Evolutionary conservation across 176 grass and related monocot species (phyloP).

Genomic region (Elymus sibiricus): DNA sequence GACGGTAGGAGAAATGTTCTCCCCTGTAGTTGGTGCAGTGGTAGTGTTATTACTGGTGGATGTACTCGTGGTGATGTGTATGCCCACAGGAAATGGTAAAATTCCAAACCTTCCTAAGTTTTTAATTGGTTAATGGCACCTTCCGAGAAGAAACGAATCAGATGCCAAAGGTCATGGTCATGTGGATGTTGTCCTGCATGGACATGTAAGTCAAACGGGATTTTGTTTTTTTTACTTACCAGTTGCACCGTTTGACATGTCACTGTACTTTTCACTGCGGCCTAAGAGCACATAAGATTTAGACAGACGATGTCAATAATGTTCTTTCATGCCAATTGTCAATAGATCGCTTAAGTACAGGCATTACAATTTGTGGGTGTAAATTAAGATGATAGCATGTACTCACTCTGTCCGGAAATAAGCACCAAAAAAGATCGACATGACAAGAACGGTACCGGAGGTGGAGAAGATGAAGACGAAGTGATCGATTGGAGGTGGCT

Average conservation of each 20-base stretch:
- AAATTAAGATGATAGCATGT: no score
- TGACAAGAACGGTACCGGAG: no score
- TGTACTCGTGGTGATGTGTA: background rate
- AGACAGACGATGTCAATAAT: background rate
- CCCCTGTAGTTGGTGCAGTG: background rate
- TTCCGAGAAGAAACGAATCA: constrained; percentile 3
- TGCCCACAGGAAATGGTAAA: constrained; percentile 28
- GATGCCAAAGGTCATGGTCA: background rate
- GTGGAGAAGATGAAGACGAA: no score
- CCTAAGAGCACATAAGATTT: no score
- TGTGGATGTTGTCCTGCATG: background rate
- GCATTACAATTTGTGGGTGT: no score
- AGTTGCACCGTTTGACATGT: background rate
- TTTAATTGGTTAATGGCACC: background rate
- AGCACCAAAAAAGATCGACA: no score
- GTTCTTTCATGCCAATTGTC: background rate
- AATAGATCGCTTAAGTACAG: background rate
- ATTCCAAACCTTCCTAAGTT: background rate
- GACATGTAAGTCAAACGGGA: background rate
- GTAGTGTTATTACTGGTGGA: background rate
- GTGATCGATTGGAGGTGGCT: no score
- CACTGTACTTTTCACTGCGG: background rate
- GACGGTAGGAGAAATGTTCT: background rate
- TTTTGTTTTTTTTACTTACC: background rate
- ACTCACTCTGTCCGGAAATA: no score